Evolutionary conservation across 441 rosid genomes (phyloP).

Genomic region (Breynia disticha): DNA sequence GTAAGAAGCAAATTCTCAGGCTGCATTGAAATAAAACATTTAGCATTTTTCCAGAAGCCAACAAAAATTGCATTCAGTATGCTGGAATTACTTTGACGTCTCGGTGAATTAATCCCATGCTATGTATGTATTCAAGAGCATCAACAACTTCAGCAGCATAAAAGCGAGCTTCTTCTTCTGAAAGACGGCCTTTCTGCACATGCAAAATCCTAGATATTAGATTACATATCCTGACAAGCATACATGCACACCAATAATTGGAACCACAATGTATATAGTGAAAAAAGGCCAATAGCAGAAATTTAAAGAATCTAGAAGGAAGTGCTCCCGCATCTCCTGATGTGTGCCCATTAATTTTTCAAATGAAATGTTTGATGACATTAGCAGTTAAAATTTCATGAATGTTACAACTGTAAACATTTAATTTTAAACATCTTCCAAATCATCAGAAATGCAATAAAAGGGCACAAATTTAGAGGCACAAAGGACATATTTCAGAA

Average conservation of each 20-base stretch:
- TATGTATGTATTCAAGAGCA: conserved; percentile 96
- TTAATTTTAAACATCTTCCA: no score
- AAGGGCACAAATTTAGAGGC: background rate
- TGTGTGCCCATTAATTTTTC: no score
- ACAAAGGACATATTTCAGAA: conserved; percentile 4
- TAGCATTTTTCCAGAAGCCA: conserved; percentile 16
- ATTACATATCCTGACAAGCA: background rate
- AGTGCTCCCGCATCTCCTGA: no score
- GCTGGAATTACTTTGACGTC: conserved; percentile 69
- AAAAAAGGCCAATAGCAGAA: no score
- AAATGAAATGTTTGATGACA: background rate
- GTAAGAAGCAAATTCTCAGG: conserved; percentile 91
- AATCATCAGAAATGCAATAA: no score
- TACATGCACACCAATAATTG: no score
- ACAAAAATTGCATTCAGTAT: conserved; percentile 6
- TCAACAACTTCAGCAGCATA: conserved; percentile 91
- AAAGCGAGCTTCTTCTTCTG: conserved; percentile 91
- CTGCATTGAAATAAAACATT: conserved; percentile 43
- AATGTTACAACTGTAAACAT: no score
- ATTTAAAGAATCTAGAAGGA: no score
- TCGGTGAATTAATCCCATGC: conserved; percentile 88
- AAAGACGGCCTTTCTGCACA: conserved; percentile 64
- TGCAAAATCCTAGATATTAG: conserved; percentile 12
- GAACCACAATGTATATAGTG: no score
- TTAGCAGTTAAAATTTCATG: background rate